Evolutionary conservation across 179 eudicot species (phyloP).

Genomic region (Corrigiola litoralis): DNA sequence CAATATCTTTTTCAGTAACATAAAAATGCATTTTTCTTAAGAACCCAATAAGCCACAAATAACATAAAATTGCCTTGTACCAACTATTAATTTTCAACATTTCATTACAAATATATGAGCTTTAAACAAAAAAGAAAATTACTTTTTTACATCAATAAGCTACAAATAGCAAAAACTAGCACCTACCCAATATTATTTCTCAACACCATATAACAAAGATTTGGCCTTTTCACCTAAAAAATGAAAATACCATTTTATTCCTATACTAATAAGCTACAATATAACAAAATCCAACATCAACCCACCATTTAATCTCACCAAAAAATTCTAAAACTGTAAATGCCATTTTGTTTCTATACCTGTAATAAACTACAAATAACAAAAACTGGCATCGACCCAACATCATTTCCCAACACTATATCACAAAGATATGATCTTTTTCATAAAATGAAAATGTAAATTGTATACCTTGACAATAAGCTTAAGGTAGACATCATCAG

Average conservation of each 20-base stretch:
- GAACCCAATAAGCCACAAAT: too few relatives aligned
- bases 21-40: too few relatives aligned
- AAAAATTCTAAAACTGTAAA: not conserved
- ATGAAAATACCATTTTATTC: not conserved
- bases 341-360: too few relatives aligned
- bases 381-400: not conserved
- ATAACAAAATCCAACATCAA: not conserved
- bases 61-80: too few relatives aligned
- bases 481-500: constrained; percentile 60
- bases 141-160: not conserved
- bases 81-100: not conserved
- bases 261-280: not conserved
- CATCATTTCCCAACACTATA: not conserved
- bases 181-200: not conserved
- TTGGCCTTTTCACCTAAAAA: not conserved
- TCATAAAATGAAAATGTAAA: not conserved
- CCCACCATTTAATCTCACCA: not conserved
- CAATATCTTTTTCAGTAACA: too few relatives aligned
- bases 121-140: too few relatives aligned
- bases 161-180: not conserved
- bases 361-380: not conserved
- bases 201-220: not conserved
- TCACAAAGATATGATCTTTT: not conserved
- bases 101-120: not conserved
- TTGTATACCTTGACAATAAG: constrained; percentile 52